Conservation (phyloP, 192 early-diverging fungal species). For the Coemansia sp. region DNA sequence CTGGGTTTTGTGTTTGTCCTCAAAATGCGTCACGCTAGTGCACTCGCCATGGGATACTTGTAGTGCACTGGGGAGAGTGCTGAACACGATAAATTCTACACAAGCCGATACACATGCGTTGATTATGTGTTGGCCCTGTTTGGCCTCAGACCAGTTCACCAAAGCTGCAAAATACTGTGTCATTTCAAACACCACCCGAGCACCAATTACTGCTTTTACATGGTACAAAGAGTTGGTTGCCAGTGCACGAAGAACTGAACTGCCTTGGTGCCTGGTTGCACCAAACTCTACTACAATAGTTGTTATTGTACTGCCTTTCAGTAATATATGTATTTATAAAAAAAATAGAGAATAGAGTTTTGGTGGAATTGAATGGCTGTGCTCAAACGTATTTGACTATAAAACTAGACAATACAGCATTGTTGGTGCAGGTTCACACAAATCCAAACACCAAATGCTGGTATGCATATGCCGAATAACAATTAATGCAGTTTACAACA, state of each 20-base stretch:
- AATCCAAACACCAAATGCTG: too few relatives aligned
- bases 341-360: neutral
- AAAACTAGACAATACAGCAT: too few relatives aligned
- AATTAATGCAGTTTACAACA: neutral
- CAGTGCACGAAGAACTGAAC: conserved; percentile 18
- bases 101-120: conserved; percentile 10
- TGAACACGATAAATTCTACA: conserved; percentile 15
- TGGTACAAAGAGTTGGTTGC: conserved; percentile 10
- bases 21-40: conserved; percentile 14
- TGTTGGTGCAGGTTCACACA: too few relatives aligned
- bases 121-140: conserved; percentile 14
- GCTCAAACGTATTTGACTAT: too few relatives aligned
- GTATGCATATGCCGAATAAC: neutral
- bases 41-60: conserved; percentile 14
- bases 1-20: conserved; percentile 25
- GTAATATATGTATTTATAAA: neutral
- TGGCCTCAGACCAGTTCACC: neutral
- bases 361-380: neutral
- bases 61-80: conserved; percentile 18
- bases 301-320: neutral
- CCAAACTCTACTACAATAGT: conserved; percentile 20
- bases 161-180: conserved; percentile 14
- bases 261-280: conserved; percentile 25
- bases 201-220: conserved; percentile 11
- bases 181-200: conserved; percentile 23